These are phyloP conservation scores for Sugiyamaella neomexicana DNA, from an alignment of 1,139 yeast genomes.

Conservation along the genomic window DNA sequence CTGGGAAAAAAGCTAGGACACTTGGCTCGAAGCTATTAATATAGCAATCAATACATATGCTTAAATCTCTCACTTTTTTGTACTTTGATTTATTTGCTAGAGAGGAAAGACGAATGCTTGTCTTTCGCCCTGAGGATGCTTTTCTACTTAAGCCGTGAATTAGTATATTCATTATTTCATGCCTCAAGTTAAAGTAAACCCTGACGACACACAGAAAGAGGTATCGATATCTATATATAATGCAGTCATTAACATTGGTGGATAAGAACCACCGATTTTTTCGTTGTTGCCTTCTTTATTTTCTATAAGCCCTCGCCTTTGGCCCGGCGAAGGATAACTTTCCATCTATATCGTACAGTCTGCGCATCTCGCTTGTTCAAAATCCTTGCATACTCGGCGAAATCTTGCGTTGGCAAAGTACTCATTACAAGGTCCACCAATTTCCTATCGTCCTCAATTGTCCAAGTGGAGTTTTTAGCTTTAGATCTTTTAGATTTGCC, in stretches of 20 bases:
- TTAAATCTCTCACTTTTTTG: not conserved
- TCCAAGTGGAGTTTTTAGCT: conserved; percentile 40
- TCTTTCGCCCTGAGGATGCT: not conserved
- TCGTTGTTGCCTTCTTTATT: not conserved
- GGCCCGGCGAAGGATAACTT: conserved; percentile 38
- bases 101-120: too few relatives aligned
- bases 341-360: conserved; percentile 42
- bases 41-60: not conserved
- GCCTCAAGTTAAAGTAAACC: not conserved
- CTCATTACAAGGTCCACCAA: conserved; percentile 38
- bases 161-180: conserved; percentile 7
- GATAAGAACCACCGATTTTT: not conserved
- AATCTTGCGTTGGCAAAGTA: conserved; percentile 41
- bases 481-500: conserved; percentile 31
- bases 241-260: conserved; percentile 14
- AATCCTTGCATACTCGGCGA: conserved; percentile 37
- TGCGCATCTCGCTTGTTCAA: conserved; percentile 40
- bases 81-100: too few relatives aligned
- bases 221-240: conserved; percentile 10
- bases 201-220: conserved; percentile 2
- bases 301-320: conserved; percentile 31
- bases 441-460: conserved; percentile 37
- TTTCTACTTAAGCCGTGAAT: conserved; percentile 2
- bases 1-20: too few relatives aligned
- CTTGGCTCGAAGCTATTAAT: not conserved